Base-by-base conservation (phyloP, 2,329 filamentous ascomycete genomes). In the Aspergillus novofumigatus region DNA sequence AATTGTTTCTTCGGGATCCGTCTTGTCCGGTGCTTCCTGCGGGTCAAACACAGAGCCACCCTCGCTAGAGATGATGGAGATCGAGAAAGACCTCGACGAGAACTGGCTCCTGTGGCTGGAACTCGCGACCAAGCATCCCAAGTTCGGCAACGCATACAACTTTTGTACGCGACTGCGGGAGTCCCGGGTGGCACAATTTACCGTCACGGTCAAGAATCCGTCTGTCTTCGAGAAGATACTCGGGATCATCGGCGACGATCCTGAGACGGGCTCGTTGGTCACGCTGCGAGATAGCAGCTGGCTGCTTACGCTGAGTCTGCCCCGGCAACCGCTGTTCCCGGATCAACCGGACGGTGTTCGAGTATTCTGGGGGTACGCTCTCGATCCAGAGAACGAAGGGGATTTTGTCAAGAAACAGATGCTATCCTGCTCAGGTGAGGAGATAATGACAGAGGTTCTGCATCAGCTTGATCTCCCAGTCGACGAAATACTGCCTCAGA, bases 81-180 rank as follows among this genome's bases (percentile, higher is more conserved):
- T 61, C 5, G 53, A 66, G 10, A 62, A 70, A 9, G 68, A 71
- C 14, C 69, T 71, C 0, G 74, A 75, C 49, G 73, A 73, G 21
- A 72, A 73, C 11, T 78, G 76, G 76, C 65, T 71, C 3, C 64
- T 78, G 3, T 79, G 77, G 77, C 60, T 70, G 2, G 69, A 72
- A n/a, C 65, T 78, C 9, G 69, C 71, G 1, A 70, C 69, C 10
- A 73, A 74, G 55, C 61, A 69, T 54, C 54, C 68, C 9, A 66
- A 67, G 0, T 73, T 77, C 56, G 74, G 75, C 28, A 72, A 73
- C 49, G 73, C 77, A 0, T 71, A 75, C 32, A 76, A 74, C 49
- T 80, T 80, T 61, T 73, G 71, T 56, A 70, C 66, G 1, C 67
- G 74, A 25, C 62, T 71, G 23, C 49, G 62, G 1, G 69, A 77